phyloP scores from a whole-genome alignment of 176 grass and related monocot species.

The Bonia amplexicaulis region DNA sequence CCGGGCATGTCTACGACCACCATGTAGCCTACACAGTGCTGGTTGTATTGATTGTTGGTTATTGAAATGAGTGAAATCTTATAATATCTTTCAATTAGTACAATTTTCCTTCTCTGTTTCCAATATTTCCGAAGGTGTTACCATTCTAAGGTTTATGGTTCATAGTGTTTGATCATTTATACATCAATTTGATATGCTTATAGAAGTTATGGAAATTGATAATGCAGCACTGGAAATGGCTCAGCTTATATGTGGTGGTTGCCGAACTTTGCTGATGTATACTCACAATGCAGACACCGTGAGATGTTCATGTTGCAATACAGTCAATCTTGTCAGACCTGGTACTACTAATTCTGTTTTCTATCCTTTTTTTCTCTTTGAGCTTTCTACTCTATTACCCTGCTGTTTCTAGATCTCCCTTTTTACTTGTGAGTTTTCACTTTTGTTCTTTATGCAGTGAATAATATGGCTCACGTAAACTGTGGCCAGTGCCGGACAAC shows the following conservation, averaged over 20 bases:
- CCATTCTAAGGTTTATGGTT: not conserved
- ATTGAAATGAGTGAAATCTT: not conserved
- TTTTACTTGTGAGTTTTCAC: constrained; percentile 9
- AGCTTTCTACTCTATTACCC: not conserved
- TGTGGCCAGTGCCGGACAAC: constrained; percentile 65
- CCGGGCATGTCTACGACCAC: not conserved
- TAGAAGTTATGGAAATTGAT: constrained; percentile 4
- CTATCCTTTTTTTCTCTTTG: not conserved
- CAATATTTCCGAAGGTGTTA: not conserved
- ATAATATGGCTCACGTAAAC: constrained; percentile 68
- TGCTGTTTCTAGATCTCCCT: not conserved
- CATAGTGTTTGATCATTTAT: not conserved
- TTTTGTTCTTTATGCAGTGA: constrained; percentile 46
- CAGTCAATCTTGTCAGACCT: constrained; percentile 76
- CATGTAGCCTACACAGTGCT: not conserved
- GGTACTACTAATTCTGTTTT: constrained; percentile 31
- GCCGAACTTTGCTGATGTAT: constrained; percentile 89
- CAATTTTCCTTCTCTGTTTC: not conserved
- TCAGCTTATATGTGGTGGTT: constrained; percentile 78
- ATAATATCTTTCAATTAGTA: not conserved
- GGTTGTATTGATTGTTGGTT: not conserved
- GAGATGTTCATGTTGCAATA: constrained; percentile 86
- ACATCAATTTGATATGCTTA: constrained; percentile 10
- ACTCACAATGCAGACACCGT: constrained; percentile 62
- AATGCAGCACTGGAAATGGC: constrained; percentile 77